A percentile compares a stretch with the other conserved stretches of the same genome.
Evolutionary conservation across 257 asterid species (phyloP).

Genomic region (Solanum bulbocastanum): DNA sequence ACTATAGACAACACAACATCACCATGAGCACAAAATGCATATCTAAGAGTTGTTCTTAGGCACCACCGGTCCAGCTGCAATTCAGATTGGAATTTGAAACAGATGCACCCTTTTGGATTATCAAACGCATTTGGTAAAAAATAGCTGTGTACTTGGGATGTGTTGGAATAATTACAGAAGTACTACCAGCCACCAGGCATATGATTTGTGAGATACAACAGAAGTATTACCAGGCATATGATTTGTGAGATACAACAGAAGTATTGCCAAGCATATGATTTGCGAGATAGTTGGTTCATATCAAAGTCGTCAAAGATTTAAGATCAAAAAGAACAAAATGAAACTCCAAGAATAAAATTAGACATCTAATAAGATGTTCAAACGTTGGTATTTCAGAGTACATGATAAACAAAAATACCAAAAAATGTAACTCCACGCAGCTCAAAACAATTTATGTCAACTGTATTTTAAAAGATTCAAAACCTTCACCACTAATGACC

Average conservation of each 20-base stretch:
- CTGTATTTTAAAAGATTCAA: background rate
- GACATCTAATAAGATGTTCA: background rate
- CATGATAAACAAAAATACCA: background rate
- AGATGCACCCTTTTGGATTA: background rate
- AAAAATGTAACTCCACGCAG: background rate
- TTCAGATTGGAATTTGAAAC: background rate
- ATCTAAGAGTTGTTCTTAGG: background rate
- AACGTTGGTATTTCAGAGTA: background rate
- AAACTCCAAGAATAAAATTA: background rate
- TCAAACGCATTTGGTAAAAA: background rate
- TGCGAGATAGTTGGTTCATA: background rate
- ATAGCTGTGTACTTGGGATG: background rate
- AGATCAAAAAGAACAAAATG: background rate
- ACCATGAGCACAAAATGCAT: background rate
- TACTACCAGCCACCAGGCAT: background rate
- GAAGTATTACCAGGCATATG: background rate
- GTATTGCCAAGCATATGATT: background rate
- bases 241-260: background rate
- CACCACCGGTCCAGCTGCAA: background rate
- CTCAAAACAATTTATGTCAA: background rate
- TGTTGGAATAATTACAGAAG: background rate
- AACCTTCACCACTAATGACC: background rate
- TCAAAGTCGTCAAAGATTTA: background rate
- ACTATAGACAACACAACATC: background rate
- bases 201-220: background rate